Evolutionary conservation across 495 filamentous ascomycete species (phyloP).

Genomic region (Aspergillus carlsbadensis): DNA sequence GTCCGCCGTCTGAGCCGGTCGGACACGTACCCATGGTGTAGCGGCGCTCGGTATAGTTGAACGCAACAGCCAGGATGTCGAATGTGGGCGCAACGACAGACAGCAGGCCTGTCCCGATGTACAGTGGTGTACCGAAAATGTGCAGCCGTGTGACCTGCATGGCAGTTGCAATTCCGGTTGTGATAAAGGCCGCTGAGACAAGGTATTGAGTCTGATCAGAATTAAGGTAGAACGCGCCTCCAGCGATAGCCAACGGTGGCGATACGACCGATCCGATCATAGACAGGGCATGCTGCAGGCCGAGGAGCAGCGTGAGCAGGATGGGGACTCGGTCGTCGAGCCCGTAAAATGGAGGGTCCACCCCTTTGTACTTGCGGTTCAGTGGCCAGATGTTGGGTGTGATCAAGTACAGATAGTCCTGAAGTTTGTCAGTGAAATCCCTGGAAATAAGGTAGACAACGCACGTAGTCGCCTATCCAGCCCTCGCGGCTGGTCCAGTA

Average conservation of each 20-base stretch:
- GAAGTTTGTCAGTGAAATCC: neutral
- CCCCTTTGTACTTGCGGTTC: constrained; percentile 60
- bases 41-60: constrained; percentile 72
- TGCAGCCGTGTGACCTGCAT: constrained; percentile 82
- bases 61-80: constrained; percentile 74
- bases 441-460: neutral
- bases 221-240: constrained; percentile 62
- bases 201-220: constrained; percentile 65
- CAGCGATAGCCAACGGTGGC: constrained; percentile 73
- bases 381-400: constrained; percentile 71
- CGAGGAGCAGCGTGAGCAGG: constrained; percentile 65
- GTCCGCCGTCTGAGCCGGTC: constrained; percentile 54
- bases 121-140: constrained; percentile 72
- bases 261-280: constrained; percentile 63
- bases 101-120: constrained; percentile 77
- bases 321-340: constrained; percentile 78
- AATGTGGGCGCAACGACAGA: constrained; percentile 83
- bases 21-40: constrained; percentile 76
- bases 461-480: constrained; percentile 15
- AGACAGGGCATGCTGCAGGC: constrained; percentile 62
- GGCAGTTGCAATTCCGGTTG: constrained; percentile 73
- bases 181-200: constrained; percentile 80
- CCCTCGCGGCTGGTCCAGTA: constrained; percentile 10
- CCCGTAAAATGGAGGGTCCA: constrained; percentile 76
- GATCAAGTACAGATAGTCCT: constrained; percentile 71